Conservation (phyloP, 2,329 filamentous ascomycete species). For the Sporothrix euskadiensis region DNA sequence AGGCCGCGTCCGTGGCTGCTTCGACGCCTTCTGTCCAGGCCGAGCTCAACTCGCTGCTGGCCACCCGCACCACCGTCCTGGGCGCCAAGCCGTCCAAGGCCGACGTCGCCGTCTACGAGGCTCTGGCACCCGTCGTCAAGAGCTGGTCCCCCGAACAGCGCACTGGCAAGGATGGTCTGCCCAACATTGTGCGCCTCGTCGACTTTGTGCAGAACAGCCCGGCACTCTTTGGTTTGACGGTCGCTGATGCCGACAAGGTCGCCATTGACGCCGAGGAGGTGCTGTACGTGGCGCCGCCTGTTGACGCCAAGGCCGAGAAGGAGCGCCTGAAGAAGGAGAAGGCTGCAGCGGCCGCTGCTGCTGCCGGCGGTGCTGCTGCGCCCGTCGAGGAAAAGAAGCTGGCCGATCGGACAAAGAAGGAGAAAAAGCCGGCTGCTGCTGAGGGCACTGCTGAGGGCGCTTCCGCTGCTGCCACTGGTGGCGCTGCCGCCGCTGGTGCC, state of each 20-base stretch:
- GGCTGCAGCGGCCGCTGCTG: conserved; percentile 65
- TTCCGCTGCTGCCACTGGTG: conserved; percentile 28
- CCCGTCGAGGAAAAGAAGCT: conserved; percentile 52
- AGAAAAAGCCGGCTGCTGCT: conserved; percentile 45
- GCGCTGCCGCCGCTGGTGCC: conserved; percentile 36
- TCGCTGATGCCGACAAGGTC: conserved; percentile 74
- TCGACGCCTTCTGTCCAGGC: conserved; percentile 59
- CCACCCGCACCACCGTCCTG: conserved; percentile 83
- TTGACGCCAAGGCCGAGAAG: conserved; percentile 93
- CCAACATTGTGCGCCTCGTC: conserved; percentile 86
- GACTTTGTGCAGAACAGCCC: conserved; percentile 94
- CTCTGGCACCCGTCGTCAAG: conserved; percentile 73
- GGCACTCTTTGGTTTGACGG: conserved; percentile 67
- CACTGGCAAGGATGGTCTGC: conserved; percentile 84
- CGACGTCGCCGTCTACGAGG: conserved; percentile 79
- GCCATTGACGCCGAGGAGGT: conserved; percentile 76
- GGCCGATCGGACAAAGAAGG: conserved; percentile 62
- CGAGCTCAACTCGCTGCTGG: conserved; percentile 81
- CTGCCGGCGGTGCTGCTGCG: conserved; percentile 47
- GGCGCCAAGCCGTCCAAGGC: conserved; percentile 87
- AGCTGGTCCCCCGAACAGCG: conserved; percentile 82
- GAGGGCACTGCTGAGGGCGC: conserved; percentile 31
- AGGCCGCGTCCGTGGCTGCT: conserved; percentile 67
- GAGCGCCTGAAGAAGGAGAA: conserved; percentile 97
- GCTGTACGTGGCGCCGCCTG: conserved; percentile 81